Conservation (phyloP, 192 early-diverging fungal genomes). For the Backusella liffmaniae region DNA sequence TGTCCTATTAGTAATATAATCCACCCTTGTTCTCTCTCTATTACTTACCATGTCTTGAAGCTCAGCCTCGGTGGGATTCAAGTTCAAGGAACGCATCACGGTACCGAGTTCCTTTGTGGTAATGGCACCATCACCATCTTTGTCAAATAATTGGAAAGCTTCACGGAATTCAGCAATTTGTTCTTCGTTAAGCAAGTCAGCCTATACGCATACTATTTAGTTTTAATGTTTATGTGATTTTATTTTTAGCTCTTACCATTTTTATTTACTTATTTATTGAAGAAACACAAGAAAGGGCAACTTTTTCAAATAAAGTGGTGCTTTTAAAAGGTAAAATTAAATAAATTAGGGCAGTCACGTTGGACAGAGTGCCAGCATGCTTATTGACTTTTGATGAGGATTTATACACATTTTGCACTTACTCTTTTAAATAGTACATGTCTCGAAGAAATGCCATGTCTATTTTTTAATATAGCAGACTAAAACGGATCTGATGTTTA, state of each 20-base stretch:
- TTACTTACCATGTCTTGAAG: conserved; percentile 77
- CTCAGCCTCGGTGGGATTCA: conserved; percentile 93
- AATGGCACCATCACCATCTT: conserved; percentile 91
- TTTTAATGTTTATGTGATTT: background rate
- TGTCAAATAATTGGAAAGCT: conserved; percentile 86
- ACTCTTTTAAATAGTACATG: too few species aligned
- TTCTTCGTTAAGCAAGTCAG: conserved; percentile 85
- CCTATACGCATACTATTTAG: conserved; percentile 38
- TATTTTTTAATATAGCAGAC: too few species aligned
- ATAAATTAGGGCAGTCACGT: too few species aligned
- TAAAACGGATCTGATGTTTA: too few species aligned
- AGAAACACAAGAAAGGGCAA: background rate
- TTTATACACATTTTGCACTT: too few species aligned
- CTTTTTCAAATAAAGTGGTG: too few species aligned
- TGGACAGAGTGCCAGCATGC: too few species aligned
- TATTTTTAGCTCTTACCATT: background rate
- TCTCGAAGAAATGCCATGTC: too few species aligned
- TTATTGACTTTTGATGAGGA: too few species aligned
- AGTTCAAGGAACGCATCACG: conserved; percentile 88
- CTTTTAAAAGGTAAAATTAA: too few species aligned
- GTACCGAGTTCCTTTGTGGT: conserved; percentile 88
- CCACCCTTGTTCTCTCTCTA: background rate
- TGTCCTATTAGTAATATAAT: background rate
- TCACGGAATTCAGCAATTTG: conserved; percentile 86
- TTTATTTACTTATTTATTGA: background rate